These are phyloP conservation scores for Neopestalotiopsis clavispora DNA, from an alignment of 2,329 filamentous ascomycete genomes.

Conservation along the genomic window DNA sequence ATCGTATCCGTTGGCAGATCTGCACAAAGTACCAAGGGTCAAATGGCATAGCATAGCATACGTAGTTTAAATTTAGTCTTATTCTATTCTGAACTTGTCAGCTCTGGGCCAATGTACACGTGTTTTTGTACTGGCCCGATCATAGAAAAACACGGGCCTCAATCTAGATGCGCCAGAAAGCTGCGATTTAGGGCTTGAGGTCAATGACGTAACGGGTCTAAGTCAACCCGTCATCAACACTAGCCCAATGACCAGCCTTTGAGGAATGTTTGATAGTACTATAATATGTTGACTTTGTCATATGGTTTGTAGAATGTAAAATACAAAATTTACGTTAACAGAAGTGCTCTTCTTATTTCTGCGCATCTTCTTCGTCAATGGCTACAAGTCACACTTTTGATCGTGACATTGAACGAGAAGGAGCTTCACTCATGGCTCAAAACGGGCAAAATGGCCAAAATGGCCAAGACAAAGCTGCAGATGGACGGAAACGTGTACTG, in stretches of 20 bases:
- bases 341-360: no score
- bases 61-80: not conserved
- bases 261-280: not conserved
- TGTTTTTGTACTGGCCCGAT: not conserved
- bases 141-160: not conserved
- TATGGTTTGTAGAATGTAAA: not conserved
- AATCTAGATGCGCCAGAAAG: not conserved
- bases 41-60: not conserved
- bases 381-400: constrained; percentile 17
- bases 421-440: constrained; percentile 26
- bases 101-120: not conserved
- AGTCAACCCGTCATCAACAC: constrained; percentile 17
- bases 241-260: not conserved
- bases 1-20: not conserved
- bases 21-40: not conserved
- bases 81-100: not conserved
- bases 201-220: constrained; percentile 17
- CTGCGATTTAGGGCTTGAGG: constrained; percentile 12
- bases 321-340: no score
- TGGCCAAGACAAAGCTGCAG: constrained; percentile 8
- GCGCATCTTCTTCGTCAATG: not conserved
- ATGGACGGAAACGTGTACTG: constrained; percentile 40
- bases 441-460: constrained; percentile 12
- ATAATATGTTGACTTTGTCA: not conserved
- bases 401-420: constrained; percentile 28